Conservation (phyloP, 768 basidiomycete species). For the Leccinellum luteum region DNA sequence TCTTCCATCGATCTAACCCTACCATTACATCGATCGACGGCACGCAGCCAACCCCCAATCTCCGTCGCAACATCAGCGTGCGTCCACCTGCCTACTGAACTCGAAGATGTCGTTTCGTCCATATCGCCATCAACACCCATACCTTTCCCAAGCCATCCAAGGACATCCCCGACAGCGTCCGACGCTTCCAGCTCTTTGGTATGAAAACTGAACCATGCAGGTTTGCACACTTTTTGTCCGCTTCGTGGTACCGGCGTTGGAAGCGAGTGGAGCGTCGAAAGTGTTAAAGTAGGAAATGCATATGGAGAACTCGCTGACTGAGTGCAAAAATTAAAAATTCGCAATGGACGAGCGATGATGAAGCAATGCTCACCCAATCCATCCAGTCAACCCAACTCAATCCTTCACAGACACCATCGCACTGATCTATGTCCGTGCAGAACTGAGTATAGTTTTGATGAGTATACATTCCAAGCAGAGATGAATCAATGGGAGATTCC, state of each 20-base stretch:
- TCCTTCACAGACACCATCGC: constrained; percentile 65
- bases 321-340: constrained; percentile 42
- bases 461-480: constrained; percentile 82
- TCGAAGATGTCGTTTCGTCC: not conserved
- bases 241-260: constrained; percentile 81
- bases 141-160: constrained; percentile 51
- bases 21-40: constrained; percentile 32
- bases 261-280: constrained; percentile 84
- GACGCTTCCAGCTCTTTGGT: constrained; percentile 56
- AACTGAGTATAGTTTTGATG: constrained; percentile 94
- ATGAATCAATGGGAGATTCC: constrained; percentile 89
- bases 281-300: constrained; percentile 77
- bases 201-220: constrained; percentile 73
- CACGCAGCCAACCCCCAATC: constrained; percentile 58
- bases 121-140: constrained; percentile 12
- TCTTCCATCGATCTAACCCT: not conserved
- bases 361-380: constrained; percentile 45
- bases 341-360: not conserved
- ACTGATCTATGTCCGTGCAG: constrained; percentile 74
- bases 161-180: constrained; percentile 54
- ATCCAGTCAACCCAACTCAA: constrained; percentile 76
- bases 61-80: constrained; percentile 51
- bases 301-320: constrained; percentile 64
- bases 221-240: constrained; percentile 84
- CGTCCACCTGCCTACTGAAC: constrained; percentile 46